Percentiles rank a stretch among this genome's conserved stretches.
phyloP scores from a whole-genome alignment of 768 basidiomycete species.

The Asterophora lycoperdoides region DNA sequence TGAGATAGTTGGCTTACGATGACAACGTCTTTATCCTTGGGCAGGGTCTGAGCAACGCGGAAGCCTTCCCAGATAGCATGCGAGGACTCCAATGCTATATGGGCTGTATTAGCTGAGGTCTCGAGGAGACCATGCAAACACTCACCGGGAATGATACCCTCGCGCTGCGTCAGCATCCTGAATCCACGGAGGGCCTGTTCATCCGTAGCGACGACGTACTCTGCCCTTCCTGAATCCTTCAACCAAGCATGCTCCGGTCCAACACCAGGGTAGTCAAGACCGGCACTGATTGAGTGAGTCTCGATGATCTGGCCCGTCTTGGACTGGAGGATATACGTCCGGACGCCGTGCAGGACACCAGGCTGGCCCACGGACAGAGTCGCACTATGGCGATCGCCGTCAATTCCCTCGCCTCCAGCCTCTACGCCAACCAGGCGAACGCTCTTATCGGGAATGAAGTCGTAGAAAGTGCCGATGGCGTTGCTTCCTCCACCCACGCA shows the following conservation, averaged over 20 bases:
- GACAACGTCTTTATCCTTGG: constrained; percentile 83
- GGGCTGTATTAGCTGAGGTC: constrained; percentile 2
- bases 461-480: constrained; percentile 96
- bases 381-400: constrained; percentile 87
- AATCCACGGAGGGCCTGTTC: constrained; percentile 93
- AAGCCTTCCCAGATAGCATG: constrained; percentile 96
- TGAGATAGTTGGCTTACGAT: constrained; percentile 55
- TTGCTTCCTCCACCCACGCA: constrained; percentile 98
- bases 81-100: constrained; percentile 85
- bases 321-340: constrained; percentile 93
- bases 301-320: constrained; percentile 90
- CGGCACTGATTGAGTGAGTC: constrained; percentile 96
- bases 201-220: constrained; percentile 91
- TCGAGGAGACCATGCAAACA: background rate
- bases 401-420: constrained; percentile 92
- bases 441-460: constrained; percentile 85
- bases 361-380: constrained; percentile 88
- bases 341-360: constrained; percentile 93
- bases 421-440: constrained; percentile 93
- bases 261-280: constrained; percentile 94
- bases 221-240: constrained; percentile 90
- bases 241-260: constrained; percentile 98
- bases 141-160: constrained; percentile 95
- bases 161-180: constrained; percentile 83
- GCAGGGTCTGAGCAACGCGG: constrained; percentile 75